These are phyloP conservation scores for Curvularia sp. DNA, from an alignment of 2,329 filamentous ascomycete genomes.

Conservation along the genomic window DNA sequence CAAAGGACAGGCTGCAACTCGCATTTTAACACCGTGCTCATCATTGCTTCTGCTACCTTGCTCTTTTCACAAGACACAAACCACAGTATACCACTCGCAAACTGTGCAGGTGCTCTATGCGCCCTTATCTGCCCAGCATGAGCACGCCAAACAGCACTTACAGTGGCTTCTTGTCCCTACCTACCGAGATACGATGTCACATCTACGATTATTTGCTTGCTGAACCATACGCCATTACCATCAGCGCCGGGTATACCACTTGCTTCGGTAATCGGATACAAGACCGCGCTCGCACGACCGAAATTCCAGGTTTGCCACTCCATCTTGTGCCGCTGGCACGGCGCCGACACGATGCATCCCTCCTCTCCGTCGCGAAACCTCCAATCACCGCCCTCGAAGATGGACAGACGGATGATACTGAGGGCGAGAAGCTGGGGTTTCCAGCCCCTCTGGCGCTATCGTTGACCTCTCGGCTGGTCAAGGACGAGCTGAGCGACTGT, in stretches of 20 bases:
- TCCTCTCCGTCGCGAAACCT: slow-evolving; percentile 43
- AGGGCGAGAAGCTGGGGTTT: slow-evolving; percentile 24
- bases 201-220: slow-evolving; percentile 53
- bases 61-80: background rate
- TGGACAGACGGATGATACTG: slow-evolving; percentile 9
- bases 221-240: slow-evolving; percentile 48
- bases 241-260: slow-evolving; percentile 48
- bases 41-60: background rate
- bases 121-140: slow-evolving; percentile 2
- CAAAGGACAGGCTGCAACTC: background rate
- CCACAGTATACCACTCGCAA: background rate
- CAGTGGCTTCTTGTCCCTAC: slow-evolving; percentile 38
- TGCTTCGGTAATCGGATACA: slow-evolving; percentile 40
- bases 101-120: background rate
- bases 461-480: slow-evolving; percentile 44
- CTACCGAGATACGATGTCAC: slow-evolving; percentile 52
- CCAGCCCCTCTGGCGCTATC: slow-evolving; percentile 38
- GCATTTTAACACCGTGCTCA: background rate
- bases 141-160: slow-evolving; percentile 7
- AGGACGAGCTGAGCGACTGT: slow-evolving; percentile 48
- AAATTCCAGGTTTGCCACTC: slow-evolving; percentile 50
- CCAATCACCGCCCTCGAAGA: slow-evolving; percentile 32
- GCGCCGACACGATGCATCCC: slow-evolving; percentile 40
- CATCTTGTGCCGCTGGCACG: slow-evolving; percentile 47
- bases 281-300: slow-evolving; percentile 31